Base-by-base conservation (phyloP, 495 filamentous ascomycete genomes). In the Extremus antarcticus region DNA sequence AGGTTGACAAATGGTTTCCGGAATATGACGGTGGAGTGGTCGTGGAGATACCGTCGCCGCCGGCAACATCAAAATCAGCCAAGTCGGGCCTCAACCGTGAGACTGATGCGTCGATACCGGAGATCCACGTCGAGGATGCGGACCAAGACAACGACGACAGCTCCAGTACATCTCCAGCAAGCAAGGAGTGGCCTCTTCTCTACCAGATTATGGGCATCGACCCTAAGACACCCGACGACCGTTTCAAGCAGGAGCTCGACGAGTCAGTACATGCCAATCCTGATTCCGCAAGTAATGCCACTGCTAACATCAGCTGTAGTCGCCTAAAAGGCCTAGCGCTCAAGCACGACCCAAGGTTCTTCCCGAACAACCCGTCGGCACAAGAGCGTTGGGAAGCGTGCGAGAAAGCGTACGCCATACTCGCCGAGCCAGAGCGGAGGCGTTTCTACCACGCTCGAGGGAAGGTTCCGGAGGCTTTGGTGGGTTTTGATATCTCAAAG, bases 121-220 rank as follows among this genome's bases (percentile, higher is more conserved):
- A 39, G 35, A 39, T 9, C 9, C 9, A 39, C n/a, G n/a, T n/a
- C n/a, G n/a, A n/a, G n/a, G n/a, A n/a, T n/a, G n/a, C n/a, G n/a
- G n/a, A n/a, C n/a, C n/a, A 45, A 45, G 41, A 17, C 41, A 8
- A 7, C 41, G 41, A n/a, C 7, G 43, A 16, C 38, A n/a, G 10
- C 48, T 51, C 47, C 20, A 35, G 50, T 16, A 56, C 10, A 32
- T 41, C 54, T 1, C 16, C 21, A 35, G 4, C 13, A 13, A 35
- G 29, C 4, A 7, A 4, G 29, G 4, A 4, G 21, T 56, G 54
- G 54, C 54, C 46, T 2, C 23, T 56, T 29, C 43, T 46, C 29
- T 56, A 56, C 38, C 54, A 35, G n/a, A 56, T 56, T 46, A n/a
- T 56, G 29, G 38, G 50, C 39, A 20, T 56, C 38, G 47, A 50